Conservation (phyloP, 441 rosid species). For the Erysimum pusillum region DNA sequence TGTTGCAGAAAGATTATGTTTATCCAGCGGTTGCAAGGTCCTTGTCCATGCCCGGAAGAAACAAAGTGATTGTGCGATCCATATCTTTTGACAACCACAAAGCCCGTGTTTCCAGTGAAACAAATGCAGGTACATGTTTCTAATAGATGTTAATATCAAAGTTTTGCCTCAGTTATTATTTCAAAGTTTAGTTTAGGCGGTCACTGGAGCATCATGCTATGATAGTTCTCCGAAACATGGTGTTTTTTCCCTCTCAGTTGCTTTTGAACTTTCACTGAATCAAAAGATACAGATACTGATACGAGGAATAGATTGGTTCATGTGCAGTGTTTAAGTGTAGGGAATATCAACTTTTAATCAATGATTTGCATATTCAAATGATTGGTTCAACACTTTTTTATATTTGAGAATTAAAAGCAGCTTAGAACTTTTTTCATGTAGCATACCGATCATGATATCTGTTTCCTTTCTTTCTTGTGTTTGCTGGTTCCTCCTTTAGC, state of each 20-base stretch:
- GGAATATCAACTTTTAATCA: neutral
- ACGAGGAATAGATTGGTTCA: neutral
- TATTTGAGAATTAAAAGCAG: neutral
- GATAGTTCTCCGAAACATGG: neutral
- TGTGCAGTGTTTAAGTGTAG: neutral
- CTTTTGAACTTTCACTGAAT: constrained; percentile 9
- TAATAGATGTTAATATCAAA: constrained; percentile 4
- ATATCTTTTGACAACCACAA: constrained; percentile 68
- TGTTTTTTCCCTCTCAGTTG: neutral
- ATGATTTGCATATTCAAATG: neutral
- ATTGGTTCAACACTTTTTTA: neutral
- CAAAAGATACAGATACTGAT: constrained; percentile 12
- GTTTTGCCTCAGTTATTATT: neutral
- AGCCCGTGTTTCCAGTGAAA: constrained; percentile 53
- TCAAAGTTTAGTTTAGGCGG: constrained; percentile 23
- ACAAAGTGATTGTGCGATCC: constrained; percentile 81
- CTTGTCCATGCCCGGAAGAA: constrained; percentile 79
- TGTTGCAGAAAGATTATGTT: constrained; percentile 66
- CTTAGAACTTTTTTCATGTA: constrained; percentile 6
- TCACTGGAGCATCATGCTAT: neutral
- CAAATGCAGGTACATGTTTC: constrained; percentile 63
- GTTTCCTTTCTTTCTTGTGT: constrained; percentile 11
- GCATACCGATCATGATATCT: constrained; percentile 5
- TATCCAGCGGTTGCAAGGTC: constrained; percentile 75
- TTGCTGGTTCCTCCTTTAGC: constrained; percentile 43